phyloP scores from a whole-genome alignment of 441 rosid species.

The Populus tomentosa region DNA sequence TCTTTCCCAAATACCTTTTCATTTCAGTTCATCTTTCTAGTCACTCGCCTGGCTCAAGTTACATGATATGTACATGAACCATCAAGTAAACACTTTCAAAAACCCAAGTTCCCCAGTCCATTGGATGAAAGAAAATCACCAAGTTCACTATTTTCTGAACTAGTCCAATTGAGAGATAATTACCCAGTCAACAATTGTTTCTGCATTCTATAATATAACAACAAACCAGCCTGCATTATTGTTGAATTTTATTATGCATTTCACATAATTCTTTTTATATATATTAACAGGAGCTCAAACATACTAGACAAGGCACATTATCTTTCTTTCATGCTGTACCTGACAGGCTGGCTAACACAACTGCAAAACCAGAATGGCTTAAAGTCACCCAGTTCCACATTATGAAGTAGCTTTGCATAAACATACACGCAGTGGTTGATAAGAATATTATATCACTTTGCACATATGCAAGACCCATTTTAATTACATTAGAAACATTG shows the following conservation, averaged over 20 bases:
- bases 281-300: background rate
- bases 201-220: background rate
- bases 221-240: background rate
- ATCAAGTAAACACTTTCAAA: background rate
- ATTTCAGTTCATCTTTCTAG: background rate
- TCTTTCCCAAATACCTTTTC: background rate
- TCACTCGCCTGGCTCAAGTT: background rate
- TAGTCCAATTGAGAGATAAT: background rate
- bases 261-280: background rate
- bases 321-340: background rate
- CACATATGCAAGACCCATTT: background rate
- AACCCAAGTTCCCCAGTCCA: background rate
- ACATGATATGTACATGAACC: background rate
- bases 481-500: background rate
- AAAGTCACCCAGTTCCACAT: background rate
- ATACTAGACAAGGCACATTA: background rate
- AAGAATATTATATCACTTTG: background rate
- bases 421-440: background rate
- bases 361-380: background rate
- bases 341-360: background rate
- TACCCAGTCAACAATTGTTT: background rate
- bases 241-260: background rate
- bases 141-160: conserved; percentile 1
- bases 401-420: background rate
- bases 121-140: background rate